Evolutionary conservation across 1,284 basidiomycete genomes (phyloP).

Genomic region (Ceratobasidium sp.): DNA sequence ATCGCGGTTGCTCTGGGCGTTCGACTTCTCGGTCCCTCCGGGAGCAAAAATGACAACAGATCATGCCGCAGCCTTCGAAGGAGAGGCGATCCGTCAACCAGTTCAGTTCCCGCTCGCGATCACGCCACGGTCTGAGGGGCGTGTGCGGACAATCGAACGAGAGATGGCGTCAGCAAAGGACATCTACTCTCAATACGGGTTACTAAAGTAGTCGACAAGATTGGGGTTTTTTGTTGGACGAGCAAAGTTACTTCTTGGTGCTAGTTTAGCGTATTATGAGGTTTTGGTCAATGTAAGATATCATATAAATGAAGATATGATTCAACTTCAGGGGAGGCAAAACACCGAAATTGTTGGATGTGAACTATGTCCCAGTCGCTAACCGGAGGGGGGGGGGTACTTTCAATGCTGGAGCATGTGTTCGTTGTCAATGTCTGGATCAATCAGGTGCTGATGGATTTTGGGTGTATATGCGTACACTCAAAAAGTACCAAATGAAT

Average conservation of each 20-base stretch:
- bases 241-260: too few species aligned
- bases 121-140: slow-evolving; percentile 17
- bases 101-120: slow-evolving; percentile 3
- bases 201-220: slow-evolving; percentile 3
- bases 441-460: neutral
- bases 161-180: slow-evolving; percentile 20
- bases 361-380: neutral
- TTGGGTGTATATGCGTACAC: neutral
- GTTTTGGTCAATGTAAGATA: too few species aligned
- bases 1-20: slow-evolving; percentile 35
- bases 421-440: neutral
- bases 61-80: neutral
- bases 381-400: neutral
- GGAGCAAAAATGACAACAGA: neutral
- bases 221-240: too few species aligned
- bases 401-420: neutral
- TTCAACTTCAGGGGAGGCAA: neutral
- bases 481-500: neutral
- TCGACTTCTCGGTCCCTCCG: slow-evolving; percentile 20
- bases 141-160: slow-evolving; percentile 2
- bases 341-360: neutral
- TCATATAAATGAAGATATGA: neutral
- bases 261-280: too few species aligned
- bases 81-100: neutral
- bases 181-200: slow-evolving; percentile 4